These are phyloP conservation scores for Cytospora chrysosperma DNA, from an alignment of 2,329 filamentous ascomycete species.

Conservation along the genomic window DNA sequence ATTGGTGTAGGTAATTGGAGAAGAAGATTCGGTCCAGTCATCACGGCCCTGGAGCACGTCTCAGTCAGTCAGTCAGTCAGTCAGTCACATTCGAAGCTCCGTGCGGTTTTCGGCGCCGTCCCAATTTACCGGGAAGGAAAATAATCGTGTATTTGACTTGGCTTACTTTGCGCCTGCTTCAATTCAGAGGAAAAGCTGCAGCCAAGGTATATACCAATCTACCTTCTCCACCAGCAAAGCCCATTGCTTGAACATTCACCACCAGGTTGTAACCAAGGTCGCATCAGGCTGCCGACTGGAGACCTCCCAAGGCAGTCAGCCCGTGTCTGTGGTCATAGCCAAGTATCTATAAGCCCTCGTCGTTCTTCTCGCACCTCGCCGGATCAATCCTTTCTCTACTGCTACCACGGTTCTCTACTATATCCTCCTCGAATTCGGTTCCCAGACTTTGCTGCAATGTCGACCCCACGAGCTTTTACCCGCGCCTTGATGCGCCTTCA, in stretches of 20 bases:
- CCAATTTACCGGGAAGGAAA: not conserved
- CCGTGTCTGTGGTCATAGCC: not conserved
- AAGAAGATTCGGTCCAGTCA: too few species aligned
- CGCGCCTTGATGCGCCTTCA: slow-evolving; percentile 10
- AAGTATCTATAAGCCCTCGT: not conserved
- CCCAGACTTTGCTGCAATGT: not conserved
- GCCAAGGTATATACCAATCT: slow-evolving; percentile 18
- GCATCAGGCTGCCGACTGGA: not conserved
- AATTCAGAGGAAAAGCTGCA: too few species aligned
- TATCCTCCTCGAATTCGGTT: not conserved
- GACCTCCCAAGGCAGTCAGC: not conserved
- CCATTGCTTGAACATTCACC: not conserved
- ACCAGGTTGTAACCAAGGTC: not conserved
- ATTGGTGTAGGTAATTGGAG: slow-evolving; percentile 11
- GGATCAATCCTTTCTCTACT: not conserved
- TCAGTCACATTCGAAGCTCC: not conserved
- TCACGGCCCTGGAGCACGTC: too few species aligned
- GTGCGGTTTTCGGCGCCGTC: not conserved
- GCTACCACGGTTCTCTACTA: not conserved
- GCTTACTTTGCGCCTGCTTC: not conserved
- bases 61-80: too few species aligned
- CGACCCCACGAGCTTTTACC: not conserved
- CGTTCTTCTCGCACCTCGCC: not conserved
- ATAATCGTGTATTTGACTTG: not conserved
- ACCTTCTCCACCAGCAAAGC: too few species aligned